Evolutionary conservation across 805 yeast genomes (phyloP), one percentile per base, ranked within the genome.

Genomic region (Kregervanrija pseudodelftensis): DNA sequence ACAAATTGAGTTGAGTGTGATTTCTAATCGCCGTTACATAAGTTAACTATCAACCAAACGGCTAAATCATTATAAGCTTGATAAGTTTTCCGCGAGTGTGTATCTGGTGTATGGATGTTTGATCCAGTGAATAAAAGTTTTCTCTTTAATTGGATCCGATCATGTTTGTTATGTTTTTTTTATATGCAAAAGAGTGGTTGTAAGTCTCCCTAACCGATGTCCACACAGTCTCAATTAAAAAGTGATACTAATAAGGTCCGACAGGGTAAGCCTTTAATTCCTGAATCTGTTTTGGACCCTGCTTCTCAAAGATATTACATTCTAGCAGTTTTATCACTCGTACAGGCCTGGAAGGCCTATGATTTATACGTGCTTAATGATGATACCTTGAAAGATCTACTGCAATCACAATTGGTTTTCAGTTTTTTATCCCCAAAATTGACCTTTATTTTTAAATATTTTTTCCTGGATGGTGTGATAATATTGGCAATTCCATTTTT

Each of bases 271-370:
- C 59, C 81, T 3, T 64, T 85, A 36, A 79, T 91, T 36, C 86
- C 96, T 0, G 71, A 78, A 12, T 65, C 72, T 7, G 67, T 80
- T 2, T 58, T 90, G 22, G 95, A 88, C 50, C 76, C 77, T 5
- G 86, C 86, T 2, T 77, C 85, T 11, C 99, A 91, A 61, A 69
- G 96, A 48, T 62, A 79, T 33, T 73, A 86, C 44, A 72, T 80
- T 3, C 60, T 81, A n/a, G 75, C 86, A 1, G 49, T 85, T 10
- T 86, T 88, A 58, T 67, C 76, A 2, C 69, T 85, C 32, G 70
- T 91, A n/a, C 97, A 90, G 62, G 77, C 86, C n/a, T 85, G 85
- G 77, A 91, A 93, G 59, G 45, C 86, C 1, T 85, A 84, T 53
- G 95, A 87, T 58, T 63, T 85, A 36, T 64, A 81, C 32, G 60